A percentile compares a stretch with the other conserved stretches of the same genome.
phyloP scores from a whole-genome alignment of 1,139 yeast species.

The Yarrowia galli region DNA sequence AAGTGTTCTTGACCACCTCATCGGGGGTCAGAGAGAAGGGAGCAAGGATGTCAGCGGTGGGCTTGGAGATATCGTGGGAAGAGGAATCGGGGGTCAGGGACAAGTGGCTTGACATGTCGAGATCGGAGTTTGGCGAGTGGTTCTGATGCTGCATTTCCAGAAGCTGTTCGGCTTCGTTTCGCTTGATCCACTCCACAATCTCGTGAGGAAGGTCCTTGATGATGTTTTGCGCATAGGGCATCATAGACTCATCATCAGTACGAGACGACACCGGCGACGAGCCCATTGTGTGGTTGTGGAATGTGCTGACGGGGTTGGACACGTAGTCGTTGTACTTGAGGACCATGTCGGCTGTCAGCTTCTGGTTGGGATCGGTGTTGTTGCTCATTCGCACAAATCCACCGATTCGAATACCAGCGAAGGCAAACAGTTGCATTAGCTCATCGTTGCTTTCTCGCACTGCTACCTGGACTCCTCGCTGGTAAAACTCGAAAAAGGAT shows the following conservation, averaged over 20 bases:
- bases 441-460: conserved; percentile 26
- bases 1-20: conserved; percentile 17
- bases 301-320: conserved; percentile 17
- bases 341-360: conserved; percentile 23
- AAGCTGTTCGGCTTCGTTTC: conserved; percentile 13
- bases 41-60: conserved; percentile 15
- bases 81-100: conserved; percentile 28
- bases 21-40: conserved; percentile 29
- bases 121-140: conserved; percentile 29
- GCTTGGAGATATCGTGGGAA: conserved; percentile 4
- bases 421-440: conserved; percentile 33
- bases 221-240: conserved; percentile 25
- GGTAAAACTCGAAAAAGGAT: conserved; percentile 36
- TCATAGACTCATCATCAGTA: conserved; percentile 21
- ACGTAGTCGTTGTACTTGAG: conserved; percentile 36
- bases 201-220: conserved; percentile 31
- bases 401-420: conserved; percentile 30
- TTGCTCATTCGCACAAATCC: conserved; percentile 24
- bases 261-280: conserved; percentile 9
- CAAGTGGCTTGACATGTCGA: conserved; percentile 14
- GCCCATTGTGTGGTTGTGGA: conserved; percentile 20
- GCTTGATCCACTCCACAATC: conserved; percentile 36
- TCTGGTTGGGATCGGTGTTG: conserved; percentile 23
- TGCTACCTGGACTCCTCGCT: conserved; percentile 31
- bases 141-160: conserved; percentile 22